Evolutionary conservation across 257 asterid genomes (phyloP), one percentile per base, ranked within the genome.

Genomic region (Fraxinus excelsior): DNA sequence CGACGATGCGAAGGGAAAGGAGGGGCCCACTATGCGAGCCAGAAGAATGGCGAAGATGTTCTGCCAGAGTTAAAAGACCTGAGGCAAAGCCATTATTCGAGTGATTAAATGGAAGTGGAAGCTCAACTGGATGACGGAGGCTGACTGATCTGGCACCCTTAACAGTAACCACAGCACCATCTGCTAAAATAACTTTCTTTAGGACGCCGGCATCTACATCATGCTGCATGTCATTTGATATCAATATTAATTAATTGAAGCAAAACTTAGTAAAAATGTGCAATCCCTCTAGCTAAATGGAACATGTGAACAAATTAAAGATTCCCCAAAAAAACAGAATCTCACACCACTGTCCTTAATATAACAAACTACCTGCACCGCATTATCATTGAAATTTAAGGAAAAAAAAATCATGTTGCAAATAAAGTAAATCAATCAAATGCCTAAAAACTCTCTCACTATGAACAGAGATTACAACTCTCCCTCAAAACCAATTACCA

Each of bases 111-210:
- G 99, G 98, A 53, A 96, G 96, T 4, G 98, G 96, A 40, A 96
- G 93, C 84, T 91, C 94, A 31, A 96, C 71, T 12, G 99, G 95
- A 66, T 91, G 96, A 10, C 97, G 96, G 29, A 96, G 76, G 88
- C 96, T 90, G n/a, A 96, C 99, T 44, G 98, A 96, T 81, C 97
- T 84, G 46, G 99, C 99, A 78, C 99, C 98, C 86, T 90, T 96
- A 8, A 96, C 92, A 0, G 98, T 96, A 78, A 96, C 97, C 62
- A 91, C 97, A 1, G 97, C 97, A 11, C 98, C 99, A 46, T 96
- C 98, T 14, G 96, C 97, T 81, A 96, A 75, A 58, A 93, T 86
- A 37, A 95, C 98, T 83, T 95, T 91, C 86, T 89, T 93, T 83
- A 96, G 82, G 74, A 85, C 91, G 66, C 80, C 76, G 49, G 84